Base-by-base conservation (phyloP, 1,284 basidiomycete species). In the Vanrija sp. region DNA sequence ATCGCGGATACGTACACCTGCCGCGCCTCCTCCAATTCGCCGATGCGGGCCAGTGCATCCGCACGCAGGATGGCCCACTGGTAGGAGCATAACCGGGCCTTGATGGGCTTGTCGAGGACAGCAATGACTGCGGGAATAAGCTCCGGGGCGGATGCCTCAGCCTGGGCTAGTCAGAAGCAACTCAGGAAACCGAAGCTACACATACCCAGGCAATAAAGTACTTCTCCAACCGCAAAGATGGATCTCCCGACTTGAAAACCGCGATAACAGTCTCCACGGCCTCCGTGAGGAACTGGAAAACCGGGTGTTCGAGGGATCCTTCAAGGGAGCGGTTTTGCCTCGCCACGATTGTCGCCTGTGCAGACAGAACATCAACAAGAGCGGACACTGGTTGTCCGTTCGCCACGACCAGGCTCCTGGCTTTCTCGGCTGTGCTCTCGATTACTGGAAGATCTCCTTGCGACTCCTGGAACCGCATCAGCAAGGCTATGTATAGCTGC, bases 201-300 rank as follows among this genome's bases (percentile, higher is more conserved):
- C 86, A 62, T 68, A 92, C 91, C 55, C 89, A 78, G 47, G 83
- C 81, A 34, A 85, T 80, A 18, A 91, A 78, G 69, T 85, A 90
- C 65, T 88, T 91, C 70, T 96, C 92, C 38, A 96, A 74, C 39
- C 87, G 82, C 51, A 89, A 78, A 25, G 84, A 77, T 4, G 82
- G 71, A 65, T 86, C 85, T 6, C 83, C 83, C 6, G 72, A 63
- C 42, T 76, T 71, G 26, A 73, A 73, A 12, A 77, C 80, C 81
- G 60, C 72, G 38, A 62, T 54, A 6, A 74, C 57, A 12, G 57
- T 51, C 12, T 71, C 66, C 5, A 73, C 59, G 0, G 54, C 49
- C 7, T 44, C 51, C 0, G 45, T 39, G 18, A 59, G 43, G 50
- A 54, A 51, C 23, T 44, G 23, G 28, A 62, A 59, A 16, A 62